phyloP scores from a whole-genome alignment of 371 early-diverging fungal species.

The Saksenaea oblongispora region DNA sequence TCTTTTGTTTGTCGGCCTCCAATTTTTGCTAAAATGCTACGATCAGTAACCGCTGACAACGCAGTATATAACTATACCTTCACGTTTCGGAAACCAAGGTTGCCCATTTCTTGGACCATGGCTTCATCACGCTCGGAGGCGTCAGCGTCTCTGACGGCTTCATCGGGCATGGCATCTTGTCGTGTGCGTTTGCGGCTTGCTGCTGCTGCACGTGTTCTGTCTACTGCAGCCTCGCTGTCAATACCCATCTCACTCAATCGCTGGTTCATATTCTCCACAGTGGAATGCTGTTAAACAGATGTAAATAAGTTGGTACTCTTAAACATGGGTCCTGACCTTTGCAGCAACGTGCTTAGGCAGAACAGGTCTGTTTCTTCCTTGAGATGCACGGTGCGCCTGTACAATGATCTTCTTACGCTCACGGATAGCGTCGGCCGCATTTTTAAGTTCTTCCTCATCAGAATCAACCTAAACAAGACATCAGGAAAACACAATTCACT shows the following conservation, averaged over 20 bases:
- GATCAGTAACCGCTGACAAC: neutral
- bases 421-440: slow-evolving; percentile 81
- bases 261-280: slow-evolving; percentile 59
- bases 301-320: neutral
- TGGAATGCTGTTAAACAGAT: slow-evolving; percentile 8
- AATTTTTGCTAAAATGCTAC: slow-evolving; percentile 44
- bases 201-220: slow-evolving; percentile 54
- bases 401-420: slow-evolving; percentile 85
- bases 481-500: neutral
- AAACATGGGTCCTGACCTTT: slow-evolving; percentile 24
- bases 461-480: slow-evolving; percentile 40
- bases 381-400: slow-evolving; percentile 70
- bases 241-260: slow-evolving; percentile 67
- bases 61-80: slow-evolving; percentile 22
- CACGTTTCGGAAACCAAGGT: slow-evolving; percentile 78
- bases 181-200: slow-evolving; percentile 71
- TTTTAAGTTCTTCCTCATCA: slow-evolving; percentile 77
- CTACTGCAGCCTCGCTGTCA: slow-evolving; percentile 48
- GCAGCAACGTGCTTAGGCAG: slow-evolving; percentile 60
- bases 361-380: slow-evolving; percentile 67
- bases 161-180: slow-evolving; percentile 30
- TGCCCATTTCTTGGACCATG: slow-evolving; percentile 63
- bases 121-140: slow-evolving; percentile 54
- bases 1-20: slow-evolving; percentile 77
- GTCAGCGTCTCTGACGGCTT: slow-evolving; percentile 59